Conservation (phyloP, 306 rosid species). For the Pterocarpus santalinus region DNA sequence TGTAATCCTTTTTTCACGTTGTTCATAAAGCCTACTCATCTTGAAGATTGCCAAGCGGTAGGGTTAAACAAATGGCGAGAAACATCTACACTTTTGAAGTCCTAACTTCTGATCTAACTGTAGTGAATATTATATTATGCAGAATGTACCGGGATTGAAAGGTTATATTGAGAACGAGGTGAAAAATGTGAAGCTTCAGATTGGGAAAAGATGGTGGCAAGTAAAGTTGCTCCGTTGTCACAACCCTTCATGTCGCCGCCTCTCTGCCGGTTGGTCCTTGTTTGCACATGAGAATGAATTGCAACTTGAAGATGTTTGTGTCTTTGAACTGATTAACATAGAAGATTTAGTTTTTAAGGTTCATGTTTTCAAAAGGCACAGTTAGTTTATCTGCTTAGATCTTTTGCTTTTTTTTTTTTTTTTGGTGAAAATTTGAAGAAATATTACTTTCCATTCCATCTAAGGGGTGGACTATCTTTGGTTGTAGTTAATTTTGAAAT, state of each 20-base stretch:
- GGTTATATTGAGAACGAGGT: slow-evolving; percentile 8
- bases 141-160: slow-evolving; percentile 1
- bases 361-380: slow-evolving; percentile 29
- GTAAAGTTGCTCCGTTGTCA: neutral
- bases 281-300: slow-evolving; percentile 33
- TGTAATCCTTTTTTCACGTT: slow-evolving; percentile 23
- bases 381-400: neutral
- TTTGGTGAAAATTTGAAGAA: neutral
- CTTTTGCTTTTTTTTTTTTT: neutral
- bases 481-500: too few relatives aligned
- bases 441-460: neutral
- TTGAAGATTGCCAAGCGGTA: neutral
- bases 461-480: too few relatives aligned
- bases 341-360: neutral
- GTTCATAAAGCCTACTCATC: neutral
- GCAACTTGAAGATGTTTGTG: slow-evolving; percentile 41
- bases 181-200: neutral
- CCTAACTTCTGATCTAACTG: neutral
- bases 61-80: neutral
- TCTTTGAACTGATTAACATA: slow-evolving; percentile 37
- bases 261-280: slow-evolving; percentile 2
- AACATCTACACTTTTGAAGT: neutral
- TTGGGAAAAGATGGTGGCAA: slow-evolving; percentile 40
- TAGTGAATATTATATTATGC: neutral
- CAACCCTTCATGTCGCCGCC: accelerated